Percentiles rank a stretch among this genome's conserved stretches.
phyloP scores from a whole-genome alignment of 2,329 filamentous ascomycete genomes.

The Xylariaceae sp. region DNA sequence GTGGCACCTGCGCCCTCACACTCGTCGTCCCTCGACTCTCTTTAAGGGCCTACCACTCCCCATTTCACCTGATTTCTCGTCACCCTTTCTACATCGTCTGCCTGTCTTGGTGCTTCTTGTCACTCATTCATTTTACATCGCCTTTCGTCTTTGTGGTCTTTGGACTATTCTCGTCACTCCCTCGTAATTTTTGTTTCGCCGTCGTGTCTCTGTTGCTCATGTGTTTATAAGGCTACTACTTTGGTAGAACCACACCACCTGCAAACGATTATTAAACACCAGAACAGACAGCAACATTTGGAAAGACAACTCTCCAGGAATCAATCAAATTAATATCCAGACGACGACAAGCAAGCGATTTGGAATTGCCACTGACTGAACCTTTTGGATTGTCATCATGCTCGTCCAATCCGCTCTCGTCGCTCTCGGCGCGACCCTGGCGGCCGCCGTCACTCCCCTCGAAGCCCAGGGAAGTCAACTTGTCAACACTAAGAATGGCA shows the following conservation, averaged over 20 bases:
- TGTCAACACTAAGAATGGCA: constrained; percentile 59
- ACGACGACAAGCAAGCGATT: not conserved
- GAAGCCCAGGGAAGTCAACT: constrained; percentile 61
- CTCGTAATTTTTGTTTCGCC: constrained; percentile 22
- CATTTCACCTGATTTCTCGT: constrained; percentile 13
- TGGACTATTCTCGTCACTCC: constrained; percentile 24
- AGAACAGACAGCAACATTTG: constrained; percentile 1
- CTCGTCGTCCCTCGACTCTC: not conserved
- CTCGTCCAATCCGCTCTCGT: constrained; percentile 50
- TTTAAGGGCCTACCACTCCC: constrained; percentile 20
- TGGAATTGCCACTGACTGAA: not conserved
- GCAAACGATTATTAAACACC: constrained; percentile 11
- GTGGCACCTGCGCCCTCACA: constrained; percentile 4
- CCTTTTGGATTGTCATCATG: constrained; percentile 22
- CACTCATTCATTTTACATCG: constrained; percentile 16
- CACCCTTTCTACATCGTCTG: constrained; percentile 16
- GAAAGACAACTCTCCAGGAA: not conserved
- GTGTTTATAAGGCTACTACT: constrained; percentile 1
- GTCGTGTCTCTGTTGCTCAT: constrained; percentile 13
- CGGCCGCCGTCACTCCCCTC: constrained; percentile 60
- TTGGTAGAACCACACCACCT: constrained; percentile 4
- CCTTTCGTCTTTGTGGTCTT: constrained; percentile 15
- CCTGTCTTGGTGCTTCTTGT: constrained; percentile 12
- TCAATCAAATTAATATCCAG: not conserved
- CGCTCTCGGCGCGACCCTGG: constrained; percentile 56